Base-by-base conservation (phyloP, 768 basidiomycete species). In the Amanita phalloides region DNA sequence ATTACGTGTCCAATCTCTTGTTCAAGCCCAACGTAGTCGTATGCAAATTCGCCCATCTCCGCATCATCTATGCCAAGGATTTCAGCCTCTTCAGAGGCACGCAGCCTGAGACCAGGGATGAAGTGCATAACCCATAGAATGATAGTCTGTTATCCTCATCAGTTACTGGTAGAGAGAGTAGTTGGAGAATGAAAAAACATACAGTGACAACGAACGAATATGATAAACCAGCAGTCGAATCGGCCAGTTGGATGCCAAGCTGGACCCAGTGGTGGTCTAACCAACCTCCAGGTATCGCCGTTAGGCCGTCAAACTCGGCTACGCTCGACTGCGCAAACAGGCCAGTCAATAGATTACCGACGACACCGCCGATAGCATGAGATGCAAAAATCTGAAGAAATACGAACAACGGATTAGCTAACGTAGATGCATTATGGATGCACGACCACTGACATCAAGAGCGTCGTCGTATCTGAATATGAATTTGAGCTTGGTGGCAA, bases 401-500 rank as follows among this genome's bases (percentile, higher is more conserved):
- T n/a, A 9, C 28, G 9, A 9, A 30, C 28, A 33, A 13, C 2
- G 13, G 21, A n/a, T 46, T 35, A 55, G 48, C n/a, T 7, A 33
- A 35, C 41, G 30, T 30, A 45, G 33, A 30, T n/a, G 13, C 26
- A 53, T 11, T 45, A 25, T 17, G 17, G 17, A 17, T 45, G 53
- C 23, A 5, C 17, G 41, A 17, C 41, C 25, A 64, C 81, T 45
- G 48, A 86, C 84, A 75, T 91, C 89, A 14, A 91, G 78, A 11
- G 85, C 76, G 62, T 91, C 89, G 54, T 91, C 89, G 58, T 82
- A 89, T 28, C 74, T 72, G 56, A 82, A 70, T 26, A 87, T 45
- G 64, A 87, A 90, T 70, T 97, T 98, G 63, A 98, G 77, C 59
- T 95, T 85, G 3, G 95, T 97, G n/a, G 91, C 89, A 65, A 90